These are phyloP conservation scores for Fusarium mangiferae DNA, from an alignment of 2,329 filamentous ascomycete genomes.

Conservation along the genomic window DNA sequence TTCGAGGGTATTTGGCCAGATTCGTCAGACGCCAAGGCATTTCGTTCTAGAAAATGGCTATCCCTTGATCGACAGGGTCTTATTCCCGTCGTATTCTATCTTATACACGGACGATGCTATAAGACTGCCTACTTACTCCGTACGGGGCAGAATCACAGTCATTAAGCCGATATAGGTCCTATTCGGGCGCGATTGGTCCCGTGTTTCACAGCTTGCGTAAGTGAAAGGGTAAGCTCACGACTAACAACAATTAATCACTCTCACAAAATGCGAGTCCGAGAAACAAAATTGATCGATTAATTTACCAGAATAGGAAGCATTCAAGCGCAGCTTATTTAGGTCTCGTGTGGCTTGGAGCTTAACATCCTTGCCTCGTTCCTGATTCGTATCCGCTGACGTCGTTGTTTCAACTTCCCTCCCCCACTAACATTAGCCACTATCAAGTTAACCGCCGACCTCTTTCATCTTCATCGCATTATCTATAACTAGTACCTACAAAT, in stretches of 20 bases:
- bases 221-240: not conserved
- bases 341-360: slow-evolving; percentile 17
- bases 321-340: not conserved
- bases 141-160: not conserved
- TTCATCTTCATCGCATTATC: not conserved
- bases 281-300: not conserved
- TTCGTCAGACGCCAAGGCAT: not conserved
- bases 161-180: not conserved
- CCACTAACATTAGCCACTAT: slow-evolving; percentile 8
- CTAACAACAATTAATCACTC: not conserved
- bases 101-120: not conserved
- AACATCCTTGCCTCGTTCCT: slow-evolving; percentile 10
- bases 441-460: not conserved
- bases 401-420: slow-evolving; percentile 21
- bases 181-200: not conserved
- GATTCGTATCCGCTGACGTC: slow-evolving; percentile 26
- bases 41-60: not conserved
- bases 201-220: not conserved
- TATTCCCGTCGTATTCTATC: slow-evolving; percentile 16
- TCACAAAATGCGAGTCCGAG: not conserved
- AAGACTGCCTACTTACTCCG: not conserved
- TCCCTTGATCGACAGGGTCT: not conserved
- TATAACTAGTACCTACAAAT: not conserved
- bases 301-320: not conserved
- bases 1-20: not conserved